Evolutionary conservation across 108 stramenopile species (phyloP), one percentile per base, ranked within the genome.

Genomic region (Conticribra guillardii): DNA sequence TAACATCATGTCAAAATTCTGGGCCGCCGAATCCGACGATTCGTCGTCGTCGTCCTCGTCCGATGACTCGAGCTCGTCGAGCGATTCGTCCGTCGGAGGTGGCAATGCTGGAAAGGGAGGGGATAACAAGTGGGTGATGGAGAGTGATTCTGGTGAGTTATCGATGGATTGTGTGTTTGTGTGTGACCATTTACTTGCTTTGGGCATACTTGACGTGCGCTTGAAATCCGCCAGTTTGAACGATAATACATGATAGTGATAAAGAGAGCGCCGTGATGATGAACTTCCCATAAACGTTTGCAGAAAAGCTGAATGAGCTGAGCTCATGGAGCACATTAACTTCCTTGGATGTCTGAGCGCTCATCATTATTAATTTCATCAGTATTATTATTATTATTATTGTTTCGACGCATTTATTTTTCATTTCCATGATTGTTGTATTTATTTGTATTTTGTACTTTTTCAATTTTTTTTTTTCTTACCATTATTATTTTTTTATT

Each of bases 41-140:
- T 71, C 71, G 9, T 77, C 76, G 27, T 51, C 57, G 3, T 64
- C 63, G 2, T 49, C 62, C 5, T 37, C 33, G 34, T 56, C 47
- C 41, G 72, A 71, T 69, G 76, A 79, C 49, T 82, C 82, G 23
- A 62, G 65, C 14, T 67, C 55, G 22, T 68, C 58, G 23, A 55
- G 55, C 33, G 71, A 56, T 54, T 74, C 72, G 48, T 76, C 74
- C 63, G 67, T 41, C 29, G 60, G 54, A 51, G 56, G 56, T 1
- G 66, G 55, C 45, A 57, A 34, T n/a, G 51, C 45, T 22, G 76
- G 60, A 30, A 33, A 49, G 15, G 74, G 57, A 15, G 77, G 67
- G 41, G 82, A 78, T 55, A 82, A 82, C 72, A 69, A 76, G 32
- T 82, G 82, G 82, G 82, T 82, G 28, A 82, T 82, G 82, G 82